Evolutionary conservation across 1,284 basidiomycete species (phyloP), one percentile per base, ranked within the genome.

Genomic region (Ustilago trichophora): DNA sequence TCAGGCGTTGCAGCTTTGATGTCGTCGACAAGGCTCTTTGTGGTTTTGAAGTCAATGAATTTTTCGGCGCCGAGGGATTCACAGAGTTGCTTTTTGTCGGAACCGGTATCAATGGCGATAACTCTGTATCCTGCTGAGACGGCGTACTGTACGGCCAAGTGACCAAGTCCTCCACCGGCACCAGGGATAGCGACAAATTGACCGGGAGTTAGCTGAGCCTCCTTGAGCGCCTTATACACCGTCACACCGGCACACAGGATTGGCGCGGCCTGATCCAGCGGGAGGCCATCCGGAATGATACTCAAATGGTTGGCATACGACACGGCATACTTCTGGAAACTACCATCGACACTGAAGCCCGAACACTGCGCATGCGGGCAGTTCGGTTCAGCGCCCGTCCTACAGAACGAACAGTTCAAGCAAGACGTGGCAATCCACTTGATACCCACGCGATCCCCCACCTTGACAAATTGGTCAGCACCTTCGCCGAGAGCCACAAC

Each of bases 361-460:
- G 76, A 66, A 31, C 41, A 60, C 56, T 66, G 31, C 10, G 48
- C 53, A 51, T 72, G 15, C 22, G 56, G 38, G 38, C 65, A 55
- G 46, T 82, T 86, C 82, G 89, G 88, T 77, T 93, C 91, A 24
- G 48, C 33, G 88, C 90, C 66, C 86, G 86, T 60, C 86, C 85
- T 44, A 82, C 92, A 93, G 71, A 85, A 86, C 78, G 91, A 88
- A 82, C 91, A 93, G 73, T 88, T 84, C 40, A 82, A 83, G 76
- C 85, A 91, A 51, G 86, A 87, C 76, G 88, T 85, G n/a, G 83
- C 68, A 37, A 77, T 49, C 73, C 73, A 73, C 75, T 94, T 94
- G 84, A 95, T 88, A 8, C 92, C 92, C 40, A 94, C 92, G 12
- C 89, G 86, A 66, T 92, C 88, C 21, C 92, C 91, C 25, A 92